Percentiles rank a stretch among this genome's conserved stretches.
Conservation (phyloP, 2,329 filamentous ascomycete genomes). For the Calonectria pteridis region DNA sequence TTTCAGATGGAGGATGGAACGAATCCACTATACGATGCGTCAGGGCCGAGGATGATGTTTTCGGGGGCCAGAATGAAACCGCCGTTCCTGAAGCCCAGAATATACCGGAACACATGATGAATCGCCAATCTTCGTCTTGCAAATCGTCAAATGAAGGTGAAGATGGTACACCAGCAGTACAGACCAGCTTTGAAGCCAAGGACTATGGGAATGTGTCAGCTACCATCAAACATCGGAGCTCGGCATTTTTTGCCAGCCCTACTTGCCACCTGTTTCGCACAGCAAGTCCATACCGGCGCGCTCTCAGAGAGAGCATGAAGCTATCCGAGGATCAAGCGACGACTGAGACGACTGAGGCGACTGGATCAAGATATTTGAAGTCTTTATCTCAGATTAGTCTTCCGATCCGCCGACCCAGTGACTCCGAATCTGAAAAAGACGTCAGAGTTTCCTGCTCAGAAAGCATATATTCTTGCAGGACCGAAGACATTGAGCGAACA, state of each 20-base stretch:
- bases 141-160: not conserved
- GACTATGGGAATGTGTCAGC: slow-evolving; percentile 38
- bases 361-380: slow-evolving; percentile 54
- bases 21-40: slow-evolving; percentile 51
- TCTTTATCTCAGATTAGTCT: slow-evolving; percentile 56
- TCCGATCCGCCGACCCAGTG: slow-evolving; percentile 55
- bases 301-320: slow-evolving; percentile 61
- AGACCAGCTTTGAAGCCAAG: not conserved
- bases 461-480: slow-evolving; percentile 61
- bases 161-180: not conserved
- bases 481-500: slow-evolving; percentile 38
- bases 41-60: slow-evolving; percentile 50
- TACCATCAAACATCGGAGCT: slow-evolving; percentile 56
- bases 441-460: slow-evolving; percentile 56
- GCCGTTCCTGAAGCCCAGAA: not conserved
- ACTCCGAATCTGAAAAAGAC: slow-evolving; percentile 54
- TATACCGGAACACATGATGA: slow-evolving; percentile 14
- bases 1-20: slow-evolving; percentile 31
- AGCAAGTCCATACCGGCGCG: slow-evolving; percentile 67
- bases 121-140: not conserved
- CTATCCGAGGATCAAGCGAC: slow-evolving; percentile 46
- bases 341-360: slow-evolving; percentile 37
- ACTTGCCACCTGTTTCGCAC: slow-evolving; percentile 65
- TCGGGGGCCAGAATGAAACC: slow-evolving; percentile 33
- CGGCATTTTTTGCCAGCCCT: slow-evolving; percentile 66